phyloP scores from a whole-genome alignment of 495 filamentous ascomycete genomes.

The Bacidia rubella region DNA sequence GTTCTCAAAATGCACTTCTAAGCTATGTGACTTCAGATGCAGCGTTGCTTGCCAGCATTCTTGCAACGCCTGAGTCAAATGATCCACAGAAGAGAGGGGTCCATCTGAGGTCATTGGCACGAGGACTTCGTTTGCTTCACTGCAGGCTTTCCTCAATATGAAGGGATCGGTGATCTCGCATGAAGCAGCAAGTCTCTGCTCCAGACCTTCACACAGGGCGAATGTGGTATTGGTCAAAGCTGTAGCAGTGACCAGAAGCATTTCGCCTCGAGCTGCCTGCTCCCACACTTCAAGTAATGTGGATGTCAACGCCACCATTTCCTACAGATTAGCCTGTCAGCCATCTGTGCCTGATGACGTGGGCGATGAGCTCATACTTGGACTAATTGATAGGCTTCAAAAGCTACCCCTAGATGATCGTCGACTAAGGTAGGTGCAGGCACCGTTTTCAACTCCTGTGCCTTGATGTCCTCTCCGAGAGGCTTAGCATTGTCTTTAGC shows the following conservation, averaged over 20 bases:
- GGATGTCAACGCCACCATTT: slow-evolving; percentile 8
- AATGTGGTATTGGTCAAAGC: slow-evolving; percentile 13
- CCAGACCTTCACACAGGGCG: slow-evolving; percentile 11
- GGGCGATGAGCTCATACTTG: slow-evolving; percentile 9
- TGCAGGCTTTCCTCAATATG: neutral
- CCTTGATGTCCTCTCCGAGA: too few species aligned
- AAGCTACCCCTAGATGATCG: slow-evolving; percentile 11
- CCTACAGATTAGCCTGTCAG: slow-evolving; percentile 7
- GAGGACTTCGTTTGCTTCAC: neutral
- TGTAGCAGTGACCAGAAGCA: slow-evolving; percentile 9
- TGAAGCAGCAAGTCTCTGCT: slow-evolving; percentile 9
- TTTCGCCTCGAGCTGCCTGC: slow-evolving; percentile 13
- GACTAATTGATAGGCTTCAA: slow-evolving; percentile 12
- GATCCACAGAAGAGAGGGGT: neutral
- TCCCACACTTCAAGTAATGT: slow-evolving; percentile 10
- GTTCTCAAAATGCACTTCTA: neutral
- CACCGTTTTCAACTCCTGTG: too few species aligned
- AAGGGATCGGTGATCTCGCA: slow-evolving; percentile 10
- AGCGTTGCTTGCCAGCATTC: slow-evolving; percentile 6
- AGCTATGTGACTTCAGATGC: neutral
- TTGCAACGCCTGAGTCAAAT: neutral
- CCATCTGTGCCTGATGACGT: too few species aligned
- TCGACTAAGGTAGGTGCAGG: slow-evolving; percentile 6
- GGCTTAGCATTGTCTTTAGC: neutral
- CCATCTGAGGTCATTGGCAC: neutral